Percentiles rank a stretch among this genome's conserved stretches.
These are phyloP conservation scores for Verticillium nonalfalfae DNA, from an alignment of 2,329 filamentous ascomycete genomes.

Conservation along the genomic window DNA sequence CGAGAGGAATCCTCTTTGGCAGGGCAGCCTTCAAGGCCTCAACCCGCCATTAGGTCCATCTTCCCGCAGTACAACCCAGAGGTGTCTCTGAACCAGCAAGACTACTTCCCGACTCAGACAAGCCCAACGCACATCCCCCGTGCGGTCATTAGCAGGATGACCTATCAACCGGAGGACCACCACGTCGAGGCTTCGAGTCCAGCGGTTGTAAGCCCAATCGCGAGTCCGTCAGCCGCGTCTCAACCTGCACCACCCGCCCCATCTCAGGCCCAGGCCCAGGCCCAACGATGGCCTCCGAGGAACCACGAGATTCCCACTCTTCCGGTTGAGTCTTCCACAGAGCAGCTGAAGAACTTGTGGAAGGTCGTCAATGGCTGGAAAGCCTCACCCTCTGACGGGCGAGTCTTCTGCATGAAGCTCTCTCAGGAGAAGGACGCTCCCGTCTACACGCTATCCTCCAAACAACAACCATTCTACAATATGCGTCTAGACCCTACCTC, in stretches of 20 bases:
- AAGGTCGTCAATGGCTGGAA: conserved; percentile 65
- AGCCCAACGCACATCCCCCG: conserved; percentile 58
- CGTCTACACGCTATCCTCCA: conserved; percentile 59
- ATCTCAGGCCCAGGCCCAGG: conserved; percentile 15
- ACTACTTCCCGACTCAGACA: conserved; percentile 62
- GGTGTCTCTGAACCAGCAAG: conserved; percentile 58
- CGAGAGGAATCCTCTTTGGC: conserved; percentile 22
- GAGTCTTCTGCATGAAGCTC: conserved; percentile 53
- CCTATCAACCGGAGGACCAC: conserved; percentile 41
- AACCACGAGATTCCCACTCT: conserved; percentile 33
- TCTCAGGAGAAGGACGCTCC: conserved; percentile 52
- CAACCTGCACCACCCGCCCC: conserved; percentile 11
- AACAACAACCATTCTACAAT: conserved; percentile 59
- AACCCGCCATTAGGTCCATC: conserved; percentile 57
- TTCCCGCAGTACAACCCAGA: conserved; percentile 70
- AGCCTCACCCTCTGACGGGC: conserved; percentile 51
- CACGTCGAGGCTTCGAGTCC: conserved; percentile 13
- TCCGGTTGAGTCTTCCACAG: conserved; percentile 47
- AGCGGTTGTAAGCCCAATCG: conserved; percentile 6
- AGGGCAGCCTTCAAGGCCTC: conserved; percentile 16
- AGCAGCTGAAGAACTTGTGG: conserved; percentile 61
- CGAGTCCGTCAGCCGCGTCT: conserved; percentile 1
- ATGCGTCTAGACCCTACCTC: conserved; percentile 59
- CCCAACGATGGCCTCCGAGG: conserved; percentile 17
- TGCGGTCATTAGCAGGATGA: conserved; percentile 58